A percentile compares a stretch with the other conserved stretches of the same genome.
Evolutionary conservation across 139 green algal species (phyloP).

Genomic region (Bryopsis sp.): DNA sequence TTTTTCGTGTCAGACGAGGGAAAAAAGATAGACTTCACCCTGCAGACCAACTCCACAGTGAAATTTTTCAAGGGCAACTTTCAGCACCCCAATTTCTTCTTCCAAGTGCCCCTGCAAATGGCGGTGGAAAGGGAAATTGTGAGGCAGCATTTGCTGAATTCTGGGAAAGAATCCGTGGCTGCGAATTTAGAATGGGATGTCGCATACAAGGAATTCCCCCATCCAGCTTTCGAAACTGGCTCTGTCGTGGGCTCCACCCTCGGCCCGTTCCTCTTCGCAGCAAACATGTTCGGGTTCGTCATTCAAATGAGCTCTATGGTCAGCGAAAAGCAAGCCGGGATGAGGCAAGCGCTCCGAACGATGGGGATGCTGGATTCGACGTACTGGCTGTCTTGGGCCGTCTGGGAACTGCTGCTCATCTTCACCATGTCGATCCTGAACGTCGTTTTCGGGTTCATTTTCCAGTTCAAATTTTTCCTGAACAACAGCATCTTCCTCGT

Average conservation of each 20-base stretch:
- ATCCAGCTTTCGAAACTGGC: slow-evolving; percentile 56
- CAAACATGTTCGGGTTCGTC: slow-evolving; percentile 88
- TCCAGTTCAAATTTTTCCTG: slow-evolving; percentile 84
- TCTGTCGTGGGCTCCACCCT: slow-evolving; percentile 60
- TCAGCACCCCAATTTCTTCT: slow-evolving; percentile 64
- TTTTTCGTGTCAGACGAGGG: slow-evolving; percentile 28
- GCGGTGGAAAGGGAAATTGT: slow-evolving; percentile 62
- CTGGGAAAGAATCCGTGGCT: not conserved
- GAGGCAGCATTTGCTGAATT: slow-evolving; percentile 28
- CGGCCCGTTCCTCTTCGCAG: slow-evolving; percentile 84
- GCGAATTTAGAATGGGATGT: slow-evolving; percentile 36
- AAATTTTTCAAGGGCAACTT: slow-evolving; percentile 67
- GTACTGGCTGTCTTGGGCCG: slow-evolving; percentile 81
- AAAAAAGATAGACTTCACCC: slow-evolving; percentile 43
- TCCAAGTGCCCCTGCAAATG: slow-evolving; percentile 70
- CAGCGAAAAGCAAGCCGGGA: slow-evolving; percentile 51
- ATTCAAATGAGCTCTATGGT: slow-evolving; percentile 60
- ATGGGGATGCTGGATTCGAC: slow-evolving; percentile 80
- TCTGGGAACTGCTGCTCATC: slow-evolving; percentile 40
- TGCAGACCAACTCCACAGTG: slow-evolving; percentile 82
- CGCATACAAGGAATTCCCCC: slow-evolving; percentile 51
- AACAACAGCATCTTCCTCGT: slow-evolving; percentile 76
- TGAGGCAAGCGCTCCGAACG: slow-evolving; percentile 70
- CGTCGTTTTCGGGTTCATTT: slow-evolving; percentile 64
- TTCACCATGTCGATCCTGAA: slow-evolving; percentile 56